Base-by-base conservation (phyloP, 805 yeast species). In the Zygoascus flipseniorum region DNA sequence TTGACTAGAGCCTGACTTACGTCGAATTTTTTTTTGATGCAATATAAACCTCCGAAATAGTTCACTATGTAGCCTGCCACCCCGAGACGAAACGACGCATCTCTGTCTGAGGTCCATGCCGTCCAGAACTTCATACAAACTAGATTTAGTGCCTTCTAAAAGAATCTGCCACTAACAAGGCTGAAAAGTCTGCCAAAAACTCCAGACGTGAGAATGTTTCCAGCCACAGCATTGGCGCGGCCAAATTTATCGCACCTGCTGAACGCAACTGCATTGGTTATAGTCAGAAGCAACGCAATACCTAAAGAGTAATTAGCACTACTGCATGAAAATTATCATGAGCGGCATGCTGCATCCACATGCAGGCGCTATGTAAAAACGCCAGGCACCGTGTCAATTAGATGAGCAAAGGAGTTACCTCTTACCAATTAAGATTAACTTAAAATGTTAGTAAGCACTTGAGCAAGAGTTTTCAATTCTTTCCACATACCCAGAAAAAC, bases 201-300 rank as follows among this genome's bases (percentile, higher is more conserved):
- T 2, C 42, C 52, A 2, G 43, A n/a, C 11, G 50, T 43, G 18
- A 52, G 54, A 16, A 52, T 32, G 18, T 31, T 37, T 16, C 68
- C 70, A 5, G 90, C 88, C 51, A 85, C 65, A 52, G 72, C 76
- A 65, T 85, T 85, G 28, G 95, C 96, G 65, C 82, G 85, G 49
- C 95, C 88, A 70, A 90, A 92, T 71, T 86, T 88, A 67, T 90
- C 97, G 69, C 97, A 89, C 62, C 87, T 79, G 26, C 95, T 86
- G 69, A 87, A 92, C 0, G 97, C 97, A 72, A 88, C 74, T 1
- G 95, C 84, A 66, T 92, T 92, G 50, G 95, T 87, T 46, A 82
- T 64, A 0, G 93, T 85, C 56, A 92, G 74, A 2, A 82, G 77
- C 9, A 87, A 66, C 0, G 95, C 89, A 52, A 90, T 80, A 4